These are phyloP conservation scores for Thraustochytrium sp. DNA, from an alignment of 352 stramenopile genomes.

Conservation along the genomic window DNA sequence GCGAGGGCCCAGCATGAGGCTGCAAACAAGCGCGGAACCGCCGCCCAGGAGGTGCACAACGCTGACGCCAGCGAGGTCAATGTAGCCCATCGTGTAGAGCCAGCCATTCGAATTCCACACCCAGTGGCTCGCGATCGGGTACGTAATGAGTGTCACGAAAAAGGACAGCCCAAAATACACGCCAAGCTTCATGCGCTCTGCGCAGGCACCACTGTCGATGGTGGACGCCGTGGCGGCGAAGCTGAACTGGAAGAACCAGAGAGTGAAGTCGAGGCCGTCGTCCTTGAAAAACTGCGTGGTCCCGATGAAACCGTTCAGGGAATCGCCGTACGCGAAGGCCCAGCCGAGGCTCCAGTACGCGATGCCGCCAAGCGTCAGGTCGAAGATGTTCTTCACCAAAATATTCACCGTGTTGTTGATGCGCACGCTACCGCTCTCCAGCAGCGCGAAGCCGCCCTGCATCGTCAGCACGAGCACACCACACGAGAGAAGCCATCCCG, in stretches of 20 bases:
- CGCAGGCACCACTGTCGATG: conserved; percentile 56
- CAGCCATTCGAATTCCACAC: conserved; percentile 36
- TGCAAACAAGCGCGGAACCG: conserved; percentile 4
- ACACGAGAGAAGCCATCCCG: neutral
- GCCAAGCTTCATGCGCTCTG: conserved; percentile 56
- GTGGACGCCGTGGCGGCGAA: conserved; percentile 56
- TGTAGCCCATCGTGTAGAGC: conserved; percentile 13
- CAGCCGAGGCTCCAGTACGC: conserved; percentile 56
- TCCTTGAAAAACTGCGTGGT: conserved; percentile 55
- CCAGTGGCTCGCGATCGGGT: conserved; percentile 56
- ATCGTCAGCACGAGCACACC: conserved; percentile 42
- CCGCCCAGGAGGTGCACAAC: conserved; percentile 41
- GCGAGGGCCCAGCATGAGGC: conserved; percentile 37
- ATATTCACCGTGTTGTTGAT: conserved; percentile 65
- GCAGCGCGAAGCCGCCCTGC: conserved; percentile 58
- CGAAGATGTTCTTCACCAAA: conserved; percentile 63
- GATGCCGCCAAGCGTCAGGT: conserved; percentile 57
- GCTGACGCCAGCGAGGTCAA: conserved; percentile 38
- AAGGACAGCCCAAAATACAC: conserved; percentile 57
- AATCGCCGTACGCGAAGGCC: conserved; percentile 58
- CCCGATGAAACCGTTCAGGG: conserved; percentile 31
- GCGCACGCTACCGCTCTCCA: conserved; percentile 58
- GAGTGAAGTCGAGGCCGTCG: conserved; percentile 29
- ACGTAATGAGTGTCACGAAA: conserved; percentile 56
- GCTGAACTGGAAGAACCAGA: conserved; percentile 60